Conservation (phyloP, 2,329 filamentous ascomycete genomes). For the Colletotrichum salicis region DNA sequence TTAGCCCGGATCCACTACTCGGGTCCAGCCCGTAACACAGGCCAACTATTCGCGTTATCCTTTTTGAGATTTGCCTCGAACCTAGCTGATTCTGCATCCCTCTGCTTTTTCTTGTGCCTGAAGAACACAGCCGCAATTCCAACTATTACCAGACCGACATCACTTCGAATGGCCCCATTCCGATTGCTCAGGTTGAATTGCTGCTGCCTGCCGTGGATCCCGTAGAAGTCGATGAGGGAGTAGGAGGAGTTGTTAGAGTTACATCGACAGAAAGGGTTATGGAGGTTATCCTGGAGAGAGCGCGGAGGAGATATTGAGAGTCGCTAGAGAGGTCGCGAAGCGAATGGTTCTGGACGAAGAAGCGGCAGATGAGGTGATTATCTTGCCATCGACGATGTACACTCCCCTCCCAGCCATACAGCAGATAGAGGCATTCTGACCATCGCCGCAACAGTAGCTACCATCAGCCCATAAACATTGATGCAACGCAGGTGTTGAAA, state of each 20-base stretch:
- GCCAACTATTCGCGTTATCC: background rate
- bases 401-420: background rate
- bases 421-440: background rate
- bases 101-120: background rate
- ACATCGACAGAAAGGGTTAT: background rate
- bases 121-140: background rate
- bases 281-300: background rate
- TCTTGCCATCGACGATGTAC: background rate
- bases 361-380: background rate
- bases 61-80: background rate
- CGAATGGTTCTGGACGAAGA: background rate
- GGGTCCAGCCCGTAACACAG: too few relatives aligned
- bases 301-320: background rate
- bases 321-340: background rate
- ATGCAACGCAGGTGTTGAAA: too few relatives aligned
- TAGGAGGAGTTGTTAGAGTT: background rate
- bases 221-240: background rate
- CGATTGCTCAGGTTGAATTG: background rate
- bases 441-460: background rate
- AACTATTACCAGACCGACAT: background rate
- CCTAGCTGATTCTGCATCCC: background rate
- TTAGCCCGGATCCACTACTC: too few relatives aligned
- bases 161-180: background rate
- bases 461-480: background rate
- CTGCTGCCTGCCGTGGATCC: background rate